phyloP scores from a whole-genome alignment of 2,329 filamentous ascomycete genomes.

The Trichoderma pleuroti region DNA sequence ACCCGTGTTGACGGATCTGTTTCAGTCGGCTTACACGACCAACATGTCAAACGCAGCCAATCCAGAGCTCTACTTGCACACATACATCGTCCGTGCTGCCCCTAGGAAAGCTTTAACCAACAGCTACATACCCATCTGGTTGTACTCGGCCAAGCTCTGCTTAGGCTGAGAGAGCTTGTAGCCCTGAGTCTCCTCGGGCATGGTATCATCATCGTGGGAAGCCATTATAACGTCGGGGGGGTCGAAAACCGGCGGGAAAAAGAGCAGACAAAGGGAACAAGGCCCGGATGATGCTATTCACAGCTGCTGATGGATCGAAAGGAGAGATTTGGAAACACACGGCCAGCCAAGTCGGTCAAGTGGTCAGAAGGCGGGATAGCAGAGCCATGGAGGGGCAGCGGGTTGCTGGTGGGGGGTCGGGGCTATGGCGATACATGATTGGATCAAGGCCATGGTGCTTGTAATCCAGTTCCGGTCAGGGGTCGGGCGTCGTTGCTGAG shows the following conservation, averaged over 20 bases:
- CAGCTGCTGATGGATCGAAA: conserved; percentile 13
- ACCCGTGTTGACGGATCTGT: neutral
- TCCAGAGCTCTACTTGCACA: neutral
- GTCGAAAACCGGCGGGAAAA: conserved; percentile 9
- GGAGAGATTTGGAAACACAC: conserved; percentile 3
- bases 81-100: neutral
- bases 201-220: conserved; percentile 71
- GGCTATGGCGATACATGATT: conserved; percentile 13
- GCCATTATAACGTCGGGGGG: conserved; percentile 52
- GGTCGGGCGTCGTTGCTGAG: neutral
- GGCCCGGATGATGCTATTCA: neutral
- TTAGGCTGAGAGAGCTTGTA: conserved; percentile 97
- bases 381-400: conserved; percentile 18
- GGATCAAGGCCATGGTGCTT: neutral
- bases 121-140: conserved; percentile 75
- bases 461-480: neutral
- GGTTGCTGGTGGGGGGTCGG: conserved; percentile 16
- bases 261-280: conserved; percentile 2
- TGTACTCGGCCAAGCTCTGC: conserved; percentile 94
- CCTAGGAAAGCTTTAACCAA: neutral
- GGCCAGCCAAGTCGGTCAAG: conserved; percentile 15
- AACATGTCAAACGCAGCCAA: neutral
- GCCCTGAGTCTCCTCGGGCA: conserved; percentile 84
- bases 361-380: conserved; percentile 7
- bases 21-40: neutral